These are phyloP conservation scores for Gnetum montanum DNA, from an alignment of 75 land plant species.

Conservation along the genomic window DNA sequence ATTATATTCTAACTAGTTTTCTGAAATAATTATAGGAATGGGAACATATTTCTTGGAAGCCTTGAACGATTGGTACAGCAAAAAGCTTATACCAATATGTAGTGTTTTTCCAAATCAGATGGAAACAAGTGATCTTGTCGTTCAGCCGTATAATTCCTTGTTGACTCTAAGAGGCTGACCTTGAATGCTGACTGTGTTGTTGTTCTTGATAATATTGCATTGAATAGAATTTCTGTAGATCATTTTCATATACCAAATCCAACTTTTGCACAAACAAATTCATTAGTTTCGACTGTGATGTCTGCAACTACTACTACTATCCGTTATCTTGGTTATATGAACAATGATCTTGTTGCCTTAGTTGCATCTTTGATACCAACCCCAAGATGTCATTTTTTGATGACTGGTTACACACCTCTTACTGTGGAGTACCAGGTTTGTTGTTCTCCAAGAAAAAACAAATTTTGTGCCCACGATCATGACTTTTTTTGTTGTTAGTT, in stretches of 20 bases:
- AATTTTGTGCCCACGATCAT: too few relatives aligned
- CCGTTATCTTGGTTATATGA: constrained; percentile 99
- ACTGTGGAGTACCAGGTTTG: constrained; percentile 94
- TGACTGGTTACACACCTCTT: constrained; percentile 98
- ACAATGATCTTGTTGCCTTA: constrained; percentile 96
- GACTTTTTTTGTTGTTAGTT: too few relatives aligned
- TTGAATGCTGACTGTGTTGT: constrained; percentile 99
- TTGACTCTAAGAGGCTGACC: constrained; percentile 91
- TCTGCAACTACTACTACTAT: constrained; percentile 98
- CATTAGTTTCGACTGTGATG: constrained; percentile 98
- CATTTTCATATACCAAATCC: constrained; percentile 88
- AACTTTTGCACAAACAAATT: constrained; percentile 95
- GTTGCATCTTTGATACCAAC: constrained; percentile 95
- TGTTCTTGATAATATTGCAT: constrained; percentile 92
- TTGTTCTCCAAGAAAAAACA: not conserved
- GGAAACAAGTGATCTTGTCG: constrained; percentile 99
- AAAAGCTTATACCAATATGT: constrained; percentile 94
- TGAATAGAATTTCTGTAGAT: constrained; percentile 96
- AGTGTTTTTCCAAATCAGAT: constrained; percentile 98
- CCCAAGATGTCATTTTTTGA: constrained; percentile 95
- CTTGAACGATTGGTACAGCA: constrained; percentile 94
- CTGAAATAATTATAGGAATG: constrained; percentile 60
- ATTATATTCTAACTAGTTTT: too few relatives aligned
- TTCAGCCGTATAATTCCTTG: constrained; percentile 95
- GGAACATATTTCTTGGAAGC: constrained; percentile 94